Evolutionary conservation across 148 eudicot species (phyloP), one percentile per base, ranked within the genome.

Genomic region (Heliosperma pusillum): DNA sequence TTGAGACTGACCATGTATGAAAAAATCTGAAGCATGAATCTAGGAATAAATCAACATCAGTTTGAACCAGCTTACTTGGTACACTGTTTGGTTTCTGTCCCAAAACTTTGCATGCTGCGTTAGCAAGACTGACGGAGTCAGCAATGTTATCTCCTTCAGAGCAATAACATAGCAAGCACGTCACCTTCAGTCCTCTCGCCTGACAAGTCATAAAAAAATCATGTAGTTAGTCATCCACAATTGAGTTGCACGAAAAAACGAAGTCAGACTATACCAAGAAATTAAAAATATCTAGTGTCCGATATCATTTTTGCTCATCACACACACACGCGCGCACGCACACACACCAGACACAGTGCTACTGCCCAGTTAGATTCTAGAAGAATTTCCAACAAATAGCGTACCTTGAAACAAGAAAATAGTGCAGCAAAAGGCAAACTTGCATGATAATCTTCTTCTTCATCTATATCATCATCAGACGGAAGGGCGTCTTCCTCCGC

Each of bases 101-200:
- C 76, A 84, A 66, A 69, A 88, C 79, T 82, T 80, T 88, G 85
- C 89, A 74, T 33, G 91, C 85, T 59, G 97, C 97, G 75, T 86
- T 93, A 61, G 99, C 99, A 78, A 96, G 88, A 58, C 80, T 84
- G 22, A 92, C 81, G 30, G 99, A 88, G 81, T 96, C 99, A 21
- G 90, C 84, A 64, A 90, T 90, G 76, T 96, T 96, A 84, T 96
- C 97, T 77, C 99, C 99, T 88, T 96, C 99, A 60, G 99, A 96
- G 76, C 99, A 96, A 82, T 92, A 96, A 69, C 95, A 88, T 59
- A 96, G 81, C 82, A 96, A 72, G 86, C 99, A 96, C 68, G 97
- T 96, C 72, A 88, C 97, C 84, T 88, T 92, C 85, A 96, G 77
- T 65, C 99, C 97, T 86, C 86, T 87, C 55, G 99, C 97, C 99